Percentiles rank a stretch among this genome's conserved stretches.
Conservation (phyloP, 225 moss, liverwort and hornwort genomes). For the Marchantia polymorpha region DNA sequence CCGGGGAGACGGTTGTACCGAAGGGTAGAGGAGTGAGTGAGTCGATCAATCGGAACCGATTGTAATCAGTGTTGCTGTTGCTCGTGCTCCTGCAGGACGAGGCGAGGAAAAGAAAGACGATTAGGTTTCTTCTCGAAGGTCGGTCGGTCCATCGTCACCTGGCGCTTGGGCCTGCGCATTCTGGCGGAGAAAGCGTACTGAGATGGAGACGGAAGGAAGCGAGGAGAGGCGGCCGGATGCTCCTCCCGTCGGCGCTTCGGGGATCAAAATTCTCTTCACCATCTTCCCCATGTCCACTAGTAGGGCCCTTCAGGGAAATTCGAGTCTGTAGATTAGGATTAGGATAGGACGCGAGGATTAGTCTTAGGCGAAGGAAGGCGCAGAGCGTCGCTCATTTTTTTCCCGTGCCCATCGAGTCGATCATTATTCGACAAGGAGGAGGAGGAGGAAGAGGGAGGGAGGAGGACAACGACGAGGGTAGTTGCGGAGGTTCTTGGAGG, state of each 20-base stretch:
- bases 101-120: not conserved
- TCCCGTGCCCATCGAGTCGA: too few relatives aligned
- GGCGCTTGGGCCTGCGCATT: not conserved
- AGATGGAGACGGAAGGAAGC: not conserved
- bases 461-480: not conserved
- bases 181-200: not conserved
- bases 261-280: conserved; percentile 3
- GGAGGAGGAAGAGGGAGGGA: not conserved
- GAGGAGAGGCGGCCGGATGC: not conserved
- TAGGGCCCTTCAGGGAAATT: conserved; percentile 2
- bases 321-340: not conserved
- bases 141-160: not conserved
- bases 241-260: not conserved
- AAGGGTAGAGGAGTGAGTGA: too few relatives aligned
- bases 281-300: conserved; percentile 14
- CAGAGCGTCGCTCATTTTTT: too few relatives aligned
- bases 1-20: too few relatives aligned
- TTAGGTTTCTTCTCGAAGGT: not conserved
- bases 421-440: not conserved
- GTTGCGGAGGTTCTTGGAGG: not conserved
- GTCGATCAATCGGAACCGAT: not conserved
- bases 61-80: not conserved
- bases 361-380: too few relatives aligned
- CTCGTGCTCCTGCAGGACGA: not conserved
- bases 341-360: not conserved